phyloP scores from a whole-genome alignment of 2,329 filamentous ascomycete genomes.

The Gaeumannomyces sp. region DNA sequence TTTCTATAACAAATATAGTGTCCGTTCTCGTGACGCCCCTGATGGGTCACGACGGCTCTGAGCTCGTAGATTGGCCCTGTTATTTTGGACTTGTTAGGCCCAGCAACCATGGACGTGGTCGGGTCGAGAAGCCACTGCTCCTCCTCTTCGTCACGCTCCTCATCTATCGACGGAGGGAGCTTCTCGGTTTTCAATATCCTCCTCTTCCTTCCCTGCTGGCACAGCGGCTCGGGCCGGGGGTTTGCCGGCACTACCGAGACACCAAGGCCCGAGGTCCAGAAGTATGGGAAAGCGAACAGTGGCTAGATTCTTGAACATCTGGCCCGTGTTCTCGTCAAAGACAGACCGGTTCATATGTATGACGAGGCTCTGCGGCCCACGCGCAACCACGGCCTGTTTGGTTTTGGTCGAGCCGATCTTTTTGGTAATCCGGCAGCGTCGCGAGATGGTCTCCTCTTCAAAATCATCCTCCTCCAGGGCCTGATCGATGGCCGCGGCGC shows the following conservation, averaged over 20 bases:
- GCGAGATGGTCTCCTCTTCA: constrained; percentile 57
- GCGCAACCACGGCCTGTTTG: constrained; percentile 78
- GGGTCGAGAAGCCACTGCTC: constrained; percentile 70
- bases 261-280: constrained; percentile 80
- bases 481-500: constrained; percentile 48
- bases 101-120: constrained; percentile 65
- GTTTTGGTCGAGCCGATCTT: constrained; percentile 78
- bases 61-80: constrained; percentile 65
- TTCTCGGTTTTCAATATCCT: constrained; percentile 9
- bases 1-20: constrained; percentile 91
- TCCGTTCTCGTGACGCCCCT: constrained; percentile 86
- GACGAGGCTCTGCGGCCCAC: constrained; percentile 72
- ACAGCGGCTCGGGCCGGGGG: background rate
- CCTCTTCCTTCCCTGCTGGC: constrained; percentile 3
- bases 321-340: constrained; percentile 77
- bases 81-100: constrained; percentile 43
- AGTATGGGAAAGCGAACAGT: constrained; percentile 67
- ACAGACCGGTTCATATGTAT: constrained; percentile 89
- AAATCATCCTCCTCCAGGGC: constrained; percentile 78
- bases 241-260: constrained; percentile 54
- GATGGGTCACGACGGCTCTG: constrained; percentile 80
- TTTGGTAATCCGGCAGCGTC: constrained; percentile 60
- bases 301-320: constrained; percentile 77
- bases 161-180: constrained; percentile 17
- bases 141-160: constrained; percentile 25